phyloP scores from a whole-genome alignment of 805 yeast genomes.

The Sugiyamaella americana region DNA sequence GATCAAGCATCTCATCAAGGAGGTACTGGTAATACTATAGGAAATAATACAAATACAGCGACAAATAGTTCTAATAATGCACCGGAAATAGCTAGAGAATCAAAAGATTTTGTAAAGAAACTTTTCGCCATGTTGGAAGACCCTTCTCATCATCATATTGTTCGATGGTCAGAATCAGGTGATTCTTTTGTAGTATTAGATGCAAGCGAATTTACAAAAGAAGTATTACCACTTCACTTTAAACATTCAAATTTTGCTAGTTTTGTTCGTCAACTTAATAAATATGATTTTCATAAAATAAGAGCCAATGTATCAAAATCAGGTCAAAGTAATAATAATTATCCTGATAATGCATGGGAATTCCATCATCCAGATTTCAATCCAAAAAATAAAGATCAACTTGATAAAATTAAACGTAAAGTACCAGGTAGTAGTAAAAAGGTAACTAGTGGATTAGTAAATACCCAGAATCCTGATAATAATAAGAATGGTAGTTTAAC shows the following conservation, averaged over 20 bases:
- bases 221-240: conserved; percentile 85
- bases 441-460: background rate
- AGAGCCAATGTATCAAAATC: conserved; percentile 33
- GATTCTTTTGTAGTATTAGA: conserved; percentile 84
- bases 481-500: background rate
- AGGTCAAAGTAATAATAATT: conserved; percentile 9
- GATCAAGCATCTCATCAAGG: background rate
- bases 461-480: conserved; percentile 1
- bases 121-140: conserved; percentile 76
- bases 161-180: conserved; percentile 81
- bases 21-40: background rate
- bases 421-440: conserved; percentile 35
- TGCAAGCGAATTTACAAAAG: conserved; percentile 80
- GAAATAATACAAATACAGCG: background rate
- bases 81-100: conserved; percentile 8
- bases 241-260: conserved; percentile 93
- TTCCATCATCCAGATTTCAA: conserved; percentile 87
- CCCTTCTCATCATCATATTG: conserved; percentile 65
- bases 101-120: conserved; percentile 21
- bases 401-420: conserved; percentile 84
- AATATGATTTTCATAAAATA: conserved; percentile 96
- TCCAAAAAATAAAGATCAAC: conserved; percentile 64
- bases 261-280: conserved; percentile 91
- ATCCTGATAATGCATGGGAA: conserved; percentile 67
- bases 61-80: background rate